Evolutionary conservation across 73 alveolate genomes (phyloP).

Genomic region (Tetrahymena elliotti): DNA sequence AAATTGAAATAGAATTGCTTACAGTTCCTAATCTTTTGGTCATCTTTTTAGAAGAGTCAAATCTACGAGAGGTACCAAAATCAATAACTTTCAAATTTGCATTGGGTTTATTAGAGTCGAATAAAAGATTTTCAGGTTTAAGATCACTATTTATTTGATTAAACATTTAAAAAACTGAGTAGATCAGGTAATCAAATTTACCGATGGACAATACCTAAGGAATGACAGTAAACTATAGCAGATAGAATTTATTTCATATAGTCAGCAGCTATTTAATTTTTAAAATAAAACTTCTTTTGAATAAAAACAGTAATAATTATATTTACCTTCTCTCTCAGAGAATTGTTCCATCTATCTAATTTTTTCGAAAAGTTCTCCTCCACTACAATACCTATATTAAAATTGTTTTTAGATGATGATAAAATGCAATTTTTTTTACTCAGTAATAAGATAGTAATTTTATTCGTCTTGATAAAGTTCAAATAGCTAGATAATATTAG

Average conservation of each 20-base stretch:
- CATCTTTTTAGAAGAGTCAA: slow-evolving; percentile 31
- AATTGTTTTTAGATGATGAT: neutral
- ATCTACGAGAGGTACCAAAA: slow-evolving; percentile 73
- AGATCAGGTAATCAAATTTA: neutral
- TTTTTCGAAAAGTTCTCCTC: slow-evolving; percentile 59
- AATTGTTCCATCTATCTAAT: slow-evolving; percentile 16
- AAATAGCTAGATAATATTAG: slow-evolving; percentile 12
- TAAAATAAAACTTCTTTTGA: neutral
- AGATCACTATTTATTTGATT: slow-evolving; percentile 44
- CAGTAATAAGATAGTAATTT: slow-evolving; percentile 21
- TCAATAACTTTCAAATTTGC: slow-evolving; percentile 74
- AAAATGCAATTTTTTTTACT: neutral
- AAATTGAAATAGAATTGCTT: neutral
- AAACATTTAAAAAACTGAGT: neutral
- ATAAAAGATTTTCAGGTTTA: slow-evolving; percentile 85
- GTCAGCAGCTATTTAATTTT: slow-evolving; percentile 24
- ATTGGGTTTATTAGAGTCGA: slow-evolving; percentile 53
- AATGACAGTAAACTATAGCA: slow-evolving; percentile 43
- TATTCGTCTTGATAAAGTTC: slow-evolving; percentile 20
- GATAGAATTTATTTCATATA: slow-evolving; percentile 32
- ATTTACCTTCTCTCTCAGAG: slow-evolving; percentile 4
- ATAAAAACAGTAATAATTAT: neutral
- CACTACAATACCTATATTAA: slow-evolving; percentile 40
- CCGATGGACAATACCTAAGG: slow-evolving; percentile 24
- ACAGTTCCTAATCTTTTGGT: slow-evolving; percentile 43